Conservation (phyloP, 2,329 filamentous ascomycete species). For the Blumeria graminis region DNA sequence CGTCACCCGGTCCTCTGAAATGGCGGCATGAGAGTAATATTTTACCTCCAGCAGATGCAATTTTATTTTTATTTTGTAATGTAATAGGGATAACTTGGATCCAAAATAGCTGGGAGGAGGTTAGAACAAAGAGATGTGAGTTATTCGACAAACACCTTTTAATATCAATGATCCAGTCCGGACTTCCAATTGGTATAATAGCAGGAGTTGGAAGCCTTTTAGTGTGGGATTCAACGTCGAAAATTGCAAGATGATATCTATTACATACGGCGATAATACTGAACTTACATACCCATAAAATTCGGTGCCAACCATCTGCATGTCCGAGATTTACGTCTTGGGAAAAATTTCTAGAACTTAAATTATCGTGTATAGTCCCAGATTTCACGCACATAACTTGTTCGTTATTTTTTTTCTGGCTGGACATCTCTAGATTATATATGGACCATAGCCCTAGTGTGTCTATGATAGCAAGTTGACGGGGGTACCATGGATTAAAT, state of each 20-base stretch:
- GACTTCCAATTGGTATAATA: slow-evolving; percentile 5
- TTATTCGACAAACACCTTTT: slow-evolving; percentile 22
- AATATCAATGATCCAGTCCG: slow-evolving; percentile 33
- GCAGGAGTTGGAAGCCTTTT: slow-evolving; percentile 7
- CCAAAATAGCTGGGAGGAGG: slow-evolving; percentile 14
- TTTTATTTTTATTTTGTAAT: slow-evolving; percentile 2
- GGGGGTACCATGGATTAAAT: slow-evolving; percentile 36
- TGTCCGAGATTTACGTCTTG: slow-evolving; percentile 2
- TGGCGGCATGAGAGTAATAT: slow-evolving; percentile 23
- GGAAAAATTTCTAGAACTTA: slow-evolving; percentile 1
- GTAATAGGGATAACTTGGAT: slow-evolving; percentile 9
- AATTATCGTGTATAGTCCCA: slow-evolving; percentile 10
- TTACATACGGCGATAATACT: slow-evolving; percentile 23
- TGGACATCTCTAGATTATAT: slow-evolving; percentile 25
- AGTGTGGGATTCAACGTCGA: slow-evolving; percentile 10
- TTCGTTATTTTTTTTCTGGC: slow-evolving; percentile 3
- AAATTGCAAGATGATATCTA: slow-evolving; percentile 14
- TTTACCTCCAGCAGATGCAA: slow-evolving; percentile 4
- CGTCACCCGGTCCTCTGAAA: slow-evolving; percentile 18
- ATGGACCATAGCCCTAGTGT: slow-evolving; percentile 40
- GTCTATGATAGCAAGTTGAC: slow-evolving; percentile 43
- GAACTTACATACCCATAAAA: slow-evolving; percentile 23
- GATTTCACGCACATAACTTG: slow-evolving; percentile 7
- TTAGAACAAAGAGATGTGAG: slow-evolving; percentile 33
- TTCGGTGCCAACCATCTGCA: slow-evolving; percentile 22